Base-by-base conservation (phyloP, 371 early-diverging fungal species). In the Homolaphlyctis polyrhiza region DNA sequence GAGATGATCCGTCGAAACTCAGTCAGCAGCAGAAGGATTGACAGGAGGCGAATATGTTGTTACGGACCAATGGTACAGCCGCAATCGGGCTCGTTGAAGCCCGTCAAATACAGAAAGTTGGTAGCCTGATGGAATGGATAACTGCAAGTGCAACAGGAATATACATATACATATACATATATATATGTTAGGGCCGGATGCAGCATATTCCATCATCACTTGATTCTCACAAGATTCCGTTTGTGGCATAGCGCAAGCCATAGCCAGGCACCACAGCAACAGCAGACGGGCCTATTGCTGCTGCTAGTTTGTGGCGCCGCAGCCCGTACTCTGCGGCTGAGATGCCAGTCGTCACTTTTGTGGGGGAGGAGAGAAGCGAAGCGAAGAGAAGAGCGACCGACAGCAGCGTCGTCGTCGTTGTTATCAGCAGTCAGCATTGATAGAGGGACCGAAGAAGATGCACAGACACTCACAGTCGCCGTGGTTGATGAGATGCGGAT, bases 61-160 rank as follows among this genome's bases (percentile, higher is more conserved):
- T 16, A 52, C 62, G 57, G 82, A 89, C 90, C 87, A 55, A 94
- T 68, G n/a, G 93, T 75, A 61, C 73, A 52, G 11, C 68, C 72
- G 36, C 66, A 64, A 66, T 94, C 91, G 0, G 96, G 96, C 73
- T 96, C 94, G 74, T 93, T 90, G 70, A 93, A 92, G 32, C 96
- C 95, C 47, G 83, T 75, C 35, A 96, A 73, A 67, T 95, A 96
- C 67, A 87, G 87, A 61, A 96, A 86, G 67, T 96, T 91, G 5
- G 95, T 92, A 61, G 89, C 85, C 71, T 96, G 96, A 64, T 94
- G 92, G 67, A 93, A 97, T n/a, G 88, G 89, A 70, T 96, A 92
- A 64, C 86, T 85, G 60, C n/a, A 23, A 21, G 29, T 51, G 52
- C 27, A 8, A 8, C 39, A 39, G 8, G 39, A 8, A 8, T 39